A percentile compares a stretch with the other conserved stretches of the same genome.
phyloP scores from a whole-genome alignment of 495 filamentous ascomycete species.

The Penicillium lividum region DNA sequence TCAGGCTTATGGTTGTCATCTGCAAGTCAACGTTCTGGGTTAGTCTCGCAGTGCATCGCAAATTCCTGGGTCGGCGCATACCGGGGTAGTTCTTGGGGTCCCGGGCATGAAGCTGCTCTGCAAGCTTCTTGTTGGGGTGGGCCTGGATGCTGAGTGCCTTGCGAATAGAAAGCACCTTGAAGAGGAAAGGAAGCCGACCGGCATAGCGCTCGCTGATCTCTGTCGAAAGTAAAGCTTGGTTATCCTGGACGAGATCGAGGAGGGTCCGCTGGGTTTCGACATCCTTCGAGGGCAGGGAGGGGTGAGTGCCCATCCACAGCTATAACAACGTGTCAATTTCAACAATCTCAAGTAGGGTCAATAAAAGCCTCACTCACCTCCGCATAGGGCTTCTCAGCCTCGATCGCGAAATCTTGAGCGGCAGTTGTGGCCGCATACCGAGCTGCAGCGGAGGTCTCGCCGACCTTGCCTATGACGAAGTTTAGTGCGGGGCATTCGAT shows the following conservation, averaged over 20 bases:
- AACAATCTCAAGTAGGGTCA: not conserved
- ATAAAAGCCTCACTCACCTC: conserved; percentile 55
- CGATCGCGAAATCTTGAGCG: conserved; percentile 66
- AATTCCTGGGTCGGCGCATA: conserved; percentile 22
- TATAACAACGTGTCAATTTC: conserved; percentile 31
- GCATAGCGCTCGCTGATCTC: conserved; percentile 72
- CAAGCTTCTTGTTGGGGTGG: conserved; percentile 96
- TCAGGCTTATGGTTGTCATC: conserved; percentile 99
- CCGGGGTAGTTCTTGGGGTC: conserved; percentile 93
- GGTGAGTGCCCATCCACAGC: conserved; percentile 99
- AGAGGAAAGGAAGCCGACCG: conserved; percentile 86
- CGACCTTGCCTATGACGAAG: conserved; percentile 61
- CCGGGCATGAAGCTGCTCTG: conserved; percentile 79
- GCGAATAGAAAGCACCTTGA: conserved; percentile 92
- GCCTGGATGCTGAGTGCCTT: conserved; percentile 97
- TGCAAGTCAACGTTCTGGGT: conserved; percentile 15
- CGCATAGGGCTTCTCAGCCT: conserved; percentile 79
- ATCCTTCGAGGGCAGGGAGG: conserved; percentile 91
- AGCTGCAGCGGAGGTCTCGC: conserved; percentile 71
- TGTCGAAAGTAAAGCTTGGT: conserved; percentile 73
- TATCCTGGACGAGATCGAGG: conserved; percentile 86
- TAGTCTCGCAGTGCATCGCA: not conserved
- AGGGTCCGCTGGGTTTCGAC: conserved; percentile 79
- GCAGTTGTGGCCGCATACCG: conserved; percentile 78
- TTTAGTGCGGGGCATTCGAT: conserved; percentile 30